Base-by-base conservation (phyloP, 2,329 filamentous ascomycete species). In the Madurella fahalii region DNA sequence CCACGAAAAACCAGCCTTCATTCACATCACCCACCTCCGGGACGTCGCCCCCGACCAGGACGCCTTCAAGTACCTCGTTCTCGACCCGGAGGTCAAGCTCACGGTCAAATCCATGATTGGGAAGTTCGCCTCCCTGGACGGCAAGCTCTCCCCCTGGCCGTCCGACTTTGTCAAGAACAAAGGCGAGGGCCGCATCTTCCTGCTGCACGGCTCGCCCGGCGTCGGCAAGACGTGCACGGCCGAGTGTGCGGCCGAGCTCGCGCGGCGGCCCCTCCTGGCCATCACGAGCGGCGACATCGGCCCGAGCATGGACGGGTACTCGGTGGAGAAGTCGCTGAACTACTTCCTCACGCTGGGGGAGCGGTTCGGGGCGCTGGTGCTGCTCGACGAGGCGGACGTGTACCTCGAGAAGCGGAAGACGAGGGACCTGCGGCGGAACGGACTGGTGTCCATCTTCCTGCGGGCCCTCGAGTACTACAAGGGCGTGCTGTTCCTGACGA, bases 301-400 rank as follows among this genome's bases (percentile, higher is more conserved):
- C 57, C 71, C 72, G 9, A 64, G 70, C 39, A 58, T 60, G 56
- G 52, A 51, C 17, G 64, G 70, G 5, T 62, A 60, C 40, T 59
- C 65, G 1, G 71, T 78, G 25, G 75, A 79, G 63, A 58, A 65
- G 30, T 72, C 72, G 52, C 73, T 78, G 13, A 69, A 71, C 53
- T 76, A 77, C 66, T 78, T 77, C 66, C 69, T 81, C 9, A 64
- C 74, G 40, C 71, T 80, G 4, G 78, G 70, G 40, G 74, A 76
- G 64, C 74, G 73, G 8, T 81, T 75, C 67, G 74, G 72, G 16
- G 79, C 74, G 39, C 72, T 83, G 5, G 72, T 82, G 7, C 72
- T 84, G 2, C 71, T 84, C 4, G 81, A 84, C 63, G 81, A 85
- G 65, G 80, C 79, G 2, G 82, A 84, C 52, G 79, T 83, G 16